These are phyloP conservation scores for Neurospora cerealis DNA, from an alignment of 495 filamentous ascomycete genomes.

Conservation along the genomic window DNA sequence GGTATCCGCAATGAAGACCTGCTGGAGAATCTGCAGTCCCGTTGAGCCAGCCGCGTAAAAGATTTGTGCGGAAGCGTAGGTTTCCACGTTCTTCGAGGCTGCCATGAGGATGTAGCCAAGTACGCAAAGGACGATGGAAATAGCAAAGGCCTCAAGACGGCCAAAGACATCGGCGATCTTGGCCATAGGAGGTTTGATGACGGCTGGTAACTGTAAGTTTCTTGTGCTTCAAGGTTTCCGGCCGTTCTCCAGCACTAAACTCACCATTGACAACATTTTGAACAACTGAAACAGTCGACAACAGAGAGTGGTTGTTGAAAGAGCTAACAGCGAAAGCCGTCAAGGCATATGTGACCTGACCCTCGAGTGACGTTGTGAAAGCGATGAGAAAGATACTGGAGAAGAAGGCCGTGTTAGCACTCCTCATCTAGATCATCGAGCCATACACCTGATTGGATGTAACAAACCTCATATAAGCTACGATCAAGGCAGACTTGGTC, in stretches of 20 bases:
- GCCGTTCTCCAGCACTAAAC: not conserved
- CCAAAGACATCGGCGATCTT: conserved; percentile 36
- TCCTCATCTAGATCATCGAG: not conserved
- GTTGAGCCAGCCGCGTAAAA: conserved; percentile 39
- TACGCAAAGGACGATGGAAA: conserved; percentile 24
- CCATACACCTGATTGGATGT: not conserved
- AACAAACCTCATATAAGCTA: conserved; percentile 35
- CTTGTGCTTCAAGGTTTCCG: not conserved
- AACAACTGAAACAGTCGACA: conserved; percentile 48
- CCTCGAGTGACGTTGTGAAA: conserved; percentile 36
- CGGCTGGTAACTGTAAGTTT: conserved; percentile 13
- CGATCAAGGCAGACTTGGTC: conserved; percentile 32
- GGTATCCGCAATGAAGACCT: conserved; percentile 57
- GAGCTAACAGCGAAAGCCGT: conserved; percentile 40
- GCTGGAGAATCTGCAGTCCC: conserved; percentile 46
- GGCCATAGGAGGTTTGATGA: conserved; percentile 35
- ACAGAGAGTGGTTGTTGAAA: conserved; percentile 47
- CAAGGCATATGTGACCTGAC: conserved; percentile 35
- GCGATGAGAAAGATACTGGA: conserved; percentile 32
- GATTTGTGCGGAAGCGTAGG: conserved; percentile 37
- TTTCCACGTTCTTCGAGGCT: conserved; percentile 26
- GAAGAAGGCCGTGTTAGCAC: not conserved
- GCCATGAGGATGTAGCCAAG: conserved; percentile 33
- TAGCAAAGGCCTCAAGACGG: conserved; percentile 29
- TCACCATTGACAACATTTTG: conserved; percentile 39